phyloP scores from a whole-genome alignment of 1,284 basidiomycete species.

The Coriolopsis trogii region DNA sequence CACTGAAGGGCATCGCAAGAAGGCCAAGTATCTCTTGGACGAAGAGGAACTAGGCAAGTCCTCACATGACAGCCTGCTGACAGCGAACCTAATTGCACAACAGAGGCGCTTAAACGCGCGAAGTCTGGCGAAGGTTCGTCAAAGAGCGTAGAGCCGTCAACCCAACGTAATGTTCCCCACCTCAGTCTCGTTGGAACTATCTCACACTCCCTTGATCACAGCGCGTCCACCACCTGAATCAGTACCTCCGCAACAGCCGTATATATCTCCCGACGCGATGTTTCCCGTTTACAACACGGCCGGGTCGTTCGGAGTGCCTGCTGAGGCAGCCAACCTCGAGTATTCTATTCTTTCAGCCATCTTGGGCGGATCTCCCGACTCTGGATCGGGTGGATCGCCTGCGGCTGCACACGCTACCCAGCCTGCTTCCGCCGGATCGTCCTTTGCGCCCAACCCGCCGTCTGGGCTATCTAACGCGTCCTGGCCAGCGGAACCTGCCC shows the following conservation, averaged over 20 bases:
- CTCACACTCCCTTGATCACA: slow-evolving; percentile 11
- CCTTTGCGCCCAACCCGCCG: slow-evolving; percentile 25
- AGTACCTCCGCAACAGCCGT: slow-evolving; percentile 24
- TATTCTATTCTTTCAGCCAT: slow-evolving; percentile 93
- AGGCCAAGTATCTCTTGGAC: slow-evolving; percentile 95
- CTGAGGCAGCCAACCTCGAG: slow-evolving; percentile 88
- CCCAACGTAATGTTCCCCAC: slow-evolving; percentile 33
- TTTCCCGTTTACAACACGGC: slow-evolving; percentile 42
- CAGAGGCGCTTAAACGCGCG: slow-evolving; percentile 64
- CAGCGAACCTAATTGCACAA: slow-evolving; percentile 30
- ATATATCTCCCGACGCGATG: slow-evolving; percentile 55
- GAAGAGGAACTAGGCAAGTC: slow-evolving; percentile 86
- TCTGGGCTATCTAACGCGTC: slow-evolving; percentile 40
- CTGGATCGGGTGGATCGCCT: slow-evolving; percentile 40
- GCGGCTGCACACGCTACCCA: slow-evolving; percentile 34
- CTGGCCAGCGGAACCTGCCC: slow-evolving; percentile 44
- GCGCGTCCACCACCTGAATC: slow-evolving; percentile 15
- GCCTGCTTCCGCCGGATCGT: slow-evolving; percentile 12
- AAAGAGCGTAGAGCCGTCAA: slow-evolving; percentile 31
- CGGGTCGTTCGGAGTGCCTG: slow-evolving; percentile 62
- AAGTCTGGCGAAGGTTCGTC: slow-evolving; percentile 41
- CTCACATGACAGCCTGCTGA: slow-evolving; percentile 23
- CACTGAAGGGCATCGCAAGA: slow-evolving; percentile 94
- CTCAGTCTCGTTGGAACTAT: slow-evolving; percentile 4
- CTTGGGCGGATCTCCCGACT: slow-evolving; percentile 75